A percentile compares a stretch with the other conserved stretches of the same genome.
phyloP scores from a whole-genome alignment of 1,284 basidiomycete genomes.

The Volvariella surrecta region DNA sequence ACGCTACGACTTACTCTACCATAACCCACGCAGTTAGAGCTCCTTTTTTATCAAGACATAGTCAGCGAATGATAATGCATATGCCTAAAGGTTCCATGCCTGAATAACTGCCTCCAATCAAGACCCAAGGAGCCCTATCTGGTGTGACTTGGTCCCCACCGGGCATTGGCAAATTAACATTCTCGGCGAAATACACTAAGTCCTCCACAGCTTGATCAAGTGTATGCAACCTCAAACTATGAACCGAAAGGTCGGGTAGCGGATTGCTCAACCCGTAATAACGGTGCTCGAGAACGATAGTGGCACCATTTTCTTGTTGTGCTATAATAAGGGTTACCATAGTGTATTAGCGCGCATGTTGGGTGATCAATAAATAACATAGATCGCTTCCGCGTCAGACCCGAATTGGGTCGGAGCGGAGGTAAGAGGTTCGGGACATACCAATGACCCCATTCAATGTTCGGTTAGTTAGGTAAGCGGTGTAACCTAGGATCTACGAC shows the following conservation, averaged over 20 bases:
- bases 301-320: constrained; percentile 54
- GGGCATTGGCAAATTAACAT: constrained; percentile 58
- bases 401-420: background rate
- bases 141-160: constrained; percentile 49
- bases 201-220: constrained; percentile 69
- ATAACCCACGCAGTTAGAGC: constrained; percentile 66
- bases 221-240: constrained; percentile 50
- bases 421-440: constrained; percentile 8
- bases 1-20: constrained; percentile 44
- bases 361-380: too few relatives aligned
- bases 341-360: too few relatives aligned
- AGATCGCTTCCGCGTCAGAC: background rate
- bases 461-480: constrained; percentile 50
- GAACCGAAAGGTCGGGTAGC: constrained; percentile 48
- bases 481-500: constrained; percentile 31
- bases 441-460: constrained; percentile 57
- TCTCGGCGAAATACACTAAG: constrained; percentile 61
- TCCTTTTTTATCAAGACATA: too few relatives aligned
- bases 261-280: constrained; percentile 48
- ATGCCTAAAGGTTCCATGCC: constrained; percentile 16
- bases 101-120: constrained; percentile 65
- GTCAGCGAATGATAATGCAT: background rate
- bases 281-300: constrained; percentile 43
- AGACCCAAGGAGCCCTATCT: constrained; percentile 54
- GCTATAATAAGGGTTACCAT: constrained; percentile 28